Conservation (phyloP, 768 basidiomycete genomes). For the Auriculariales sp. region DNA sequence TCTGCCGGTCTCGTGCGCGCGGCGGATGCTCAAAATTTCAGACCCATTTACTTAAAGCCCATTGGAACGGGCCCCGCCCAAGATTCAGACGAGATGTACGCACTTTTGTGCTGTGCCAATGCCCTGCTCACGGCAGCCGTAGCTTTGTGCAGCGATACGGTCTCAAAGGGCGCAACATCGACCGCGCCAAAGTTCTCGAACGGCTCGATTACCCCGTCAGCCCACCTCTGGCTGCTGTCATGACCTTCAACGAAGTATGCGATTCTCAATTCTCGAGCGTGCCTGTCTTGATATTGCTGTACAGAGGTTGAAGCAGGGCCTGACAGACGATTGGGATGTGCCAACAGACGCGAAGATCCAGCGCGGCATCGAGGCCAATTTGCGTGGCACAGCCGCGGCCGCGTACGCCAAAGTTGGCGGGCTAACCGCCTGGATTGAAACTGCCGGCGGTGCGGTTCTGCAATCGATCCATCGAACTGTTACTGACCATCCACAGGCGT, state of each 20-base stretch:
- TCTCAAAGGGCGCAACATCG: slow-evolving; percentile 18
- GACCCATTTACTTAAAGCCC: slow-evolving; percentile 71
- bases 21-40: slow-evolving; percentile 38
- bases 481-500: slow-evolving; percentile 40
- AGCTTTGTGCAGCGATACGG: slow-evolving; percentile 46
- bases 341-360: too few species aligned
- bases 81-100: slow-evolving; percentile 77
- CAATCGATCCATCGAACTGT: slow-evolving; percentile 2
- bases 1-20: slow-evolving; percentile 73
- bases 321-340: too few species aligned
- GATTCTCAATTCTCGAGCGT: too few species aligned
- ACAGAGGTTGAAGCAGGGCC: too few species aligned
- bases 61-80: slow-evolving; percentile 73
- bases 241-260: slow-evolving; percentile 13
- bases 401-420: background rate
- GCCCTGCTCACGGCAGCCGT: slow-evolving; percentile 1
- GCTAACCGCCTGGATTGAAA: background rate
- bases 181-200: slow-evolving; percentile 55
- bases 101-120: slow-evolving; percentile 1
- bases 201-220: slow-evolving; percentile 82
- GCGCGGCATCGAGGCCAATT: too few species aligned
- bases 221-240: slow-evolving; percentile 69
- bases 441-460: background rate
- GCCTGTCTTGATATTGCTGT: too few species aligned
- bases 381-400: background rate